Conservation (phyloP, 2,329 filamentous ascomycete genomes). For the Hymenotorrendiella dingleyae region DNA sequence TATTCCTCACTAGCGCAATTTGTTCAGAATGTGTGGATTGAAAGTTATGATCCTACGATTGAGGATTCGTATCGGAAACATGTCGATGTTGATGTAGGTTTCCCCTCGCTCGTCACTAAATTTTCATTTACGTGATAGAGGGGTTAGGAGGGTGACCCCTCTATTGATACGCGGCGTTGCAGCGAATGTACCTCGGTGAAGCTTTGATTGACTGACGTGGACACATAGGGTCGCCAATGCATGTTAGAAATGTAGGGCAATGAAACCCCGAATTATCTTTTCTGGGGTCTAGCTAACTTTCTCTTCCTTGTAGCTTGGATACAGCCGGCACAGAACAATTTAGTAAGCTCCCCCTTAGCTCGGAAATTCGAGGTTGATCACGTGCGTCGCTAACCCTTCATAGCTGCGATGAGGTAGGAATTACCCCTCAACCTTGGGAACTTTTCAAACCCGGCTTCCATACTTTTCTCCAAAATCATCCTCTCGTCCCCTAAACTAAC, state of each 20-base stretch:
- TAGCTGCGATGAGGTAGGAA: constrained; percentile 52
- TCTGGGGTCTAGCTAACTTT: constrained; percentile 12
- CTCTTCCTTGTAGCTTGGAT: constrained; percentile 46
- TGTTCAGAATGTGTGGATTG: constrained; percentile 71
- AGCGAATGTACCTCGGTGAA: too few relatives aligned
- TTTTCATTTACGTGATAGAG: constrained; percentile 1
- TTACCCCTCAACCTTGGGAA: background rate
- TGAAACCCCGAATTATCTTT: background rate
- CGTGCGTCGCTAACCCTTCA: constrained; percentile 21
- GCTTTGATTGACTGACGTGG: constrained; percentile 11
- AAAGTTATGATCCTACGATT: constrained; percentile 58
- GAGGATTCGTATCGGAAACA: constrained; percentile 56
- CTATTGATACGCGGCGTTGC: constrained; percentile 1
- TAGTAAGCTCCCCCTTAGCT: constrained; percentile 45
- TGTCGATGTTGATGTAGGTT: constrained; percentile 63
- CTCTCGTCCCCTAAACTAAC: background rate
- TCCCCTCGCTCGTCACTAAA: too few relatives aligned
- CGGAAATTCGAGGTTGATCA: constrained; percentile 7
- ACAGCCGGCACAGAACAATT: constrained; percentile 73
- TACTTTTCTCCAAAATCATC: too few relatives aligned
- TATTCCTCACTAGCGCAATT: constrained; percentile 62
- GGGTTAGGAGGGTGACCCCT: background rate
- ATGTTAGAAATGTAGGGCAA: constrained; percentile 65
- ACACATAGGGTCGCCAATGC: constrained; percentile 64
- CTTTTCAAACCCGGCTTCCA: too few relatives aligned